Evolutionary conservation across 228 moss, liverwort and hornwort species (phyloP).

Genomic region (Sphagnum fallax): DNA sequence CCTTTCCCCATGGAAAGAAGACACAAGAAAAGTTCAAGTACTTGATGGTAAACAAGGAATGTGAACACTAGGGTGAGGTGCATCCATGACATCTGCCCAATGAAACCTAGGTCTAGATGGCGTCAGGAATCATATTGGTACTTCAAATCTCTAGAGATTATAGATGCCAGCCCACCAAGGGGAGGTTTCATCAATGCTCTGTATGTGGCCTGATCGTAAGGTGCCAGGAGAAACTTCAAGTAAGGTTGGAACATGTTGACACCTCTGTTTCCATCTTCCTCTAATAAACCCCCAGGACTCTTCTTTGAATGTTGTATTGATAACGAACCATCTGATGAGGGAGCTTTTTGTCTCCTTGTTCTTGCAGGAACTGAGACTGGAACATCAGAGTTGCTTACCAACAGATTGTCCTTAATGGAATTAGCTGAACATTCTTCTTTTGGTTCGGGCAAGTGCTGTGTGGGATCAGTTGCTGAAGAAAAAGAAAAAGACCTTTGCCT

Average conservation of each 20-base stretch:
- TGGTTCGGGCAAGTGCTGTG: conserved; percentile 33
- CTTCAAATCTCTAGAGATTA: conserved; percentile 58
- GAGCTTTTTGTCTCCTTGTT: conserved; percentile 31
- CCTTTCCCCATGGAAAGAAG: no score
- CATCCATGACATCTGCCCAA: conserved; percentile 10
- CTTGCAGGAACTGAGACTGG: conserved; percentile 31
- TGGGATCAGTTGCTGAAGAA: conserved; percentile 40
- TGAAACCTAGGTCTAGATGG: conserved; percentile 5
- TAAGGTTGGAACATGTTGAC: conserved; percentile 57
- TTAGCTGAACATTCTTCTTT: conserved; percentile 33
- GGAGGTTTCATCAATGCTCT: conserved; percentile 93
- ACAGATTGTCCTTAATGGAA: conserved; percentile 36
- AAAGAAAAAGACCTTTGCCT: conserved; percentile 59
- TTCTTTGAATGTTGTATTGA: conserved; percentile 48
- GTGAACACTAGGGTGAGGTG: conserved; percentile 9
- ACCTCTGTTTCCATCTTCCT: conserved; percentile 28
- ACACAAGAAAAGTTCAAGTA: no score
- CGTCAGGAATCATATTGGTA: conserved; percentile 38
- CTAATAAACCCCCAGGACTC: conserved; percentile 19
- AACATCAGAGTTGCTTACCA: conserved; percentile 19
- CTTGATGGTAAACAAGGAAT: no score
- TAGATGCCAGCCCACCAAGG: conserved; percentile 88
- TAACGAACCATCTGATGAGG: conserved; percentile 52
- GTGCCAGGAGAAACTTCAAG: conserved; percentile 60
- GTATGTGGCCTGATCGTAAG: conserved; percentile 75